Percentiles rank a stretch among this genome's conserved stretches.
phyloP scores from a whole-genome alignment of 2,329 filamentous ascomycete species.

The Tolypocladium cylindrosporum region DNA sequence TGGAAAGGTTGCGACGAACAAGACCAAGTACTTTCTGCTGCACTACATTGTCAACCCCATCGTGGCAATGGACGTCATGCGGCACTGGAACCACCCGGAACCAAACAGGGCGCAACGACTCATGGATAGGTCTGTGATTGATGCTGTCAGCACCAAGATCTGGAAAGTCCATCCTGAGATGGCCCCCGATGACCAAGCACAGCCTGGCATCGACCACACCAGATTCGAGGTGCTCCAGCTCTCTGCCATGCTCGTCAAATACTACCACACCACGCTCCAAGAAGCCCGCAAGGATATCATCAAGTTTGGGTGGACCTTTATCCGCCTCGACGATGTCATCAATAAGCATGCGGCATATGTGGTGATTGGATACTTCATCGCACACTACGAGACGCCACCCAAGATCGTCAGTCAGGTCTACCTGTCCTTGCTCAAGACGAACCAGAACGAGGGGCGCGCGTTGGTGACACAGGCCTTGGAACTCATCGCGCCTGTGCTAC shows the following conservation, averaged over 20 bases:
- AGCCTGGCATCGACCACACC: constrained; percentile 86
- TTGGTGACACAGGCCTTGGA: constrained; percentile 92
- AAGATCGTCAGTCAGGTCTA: constrained; percentile 98
- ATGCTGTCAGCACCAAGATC: constrained; percentile 82
- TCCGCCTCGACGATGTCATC: constrained; percentile 94
- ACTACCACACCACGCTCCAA: constrained; percentile 78
- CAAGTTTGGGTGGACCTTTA: constrained; percentile 98
- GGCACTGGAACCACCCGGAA: constrained; percentile 57
- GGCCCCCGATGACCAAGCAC: constrained; percentile 69
- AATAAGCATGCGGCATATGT: constrained; percentile 99
- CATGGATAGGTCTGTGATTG: constrained; percentile 79
- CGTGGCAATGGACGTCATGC: constrained; percentile 90
- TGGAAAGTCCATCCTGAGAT: constrained; percentile 87
- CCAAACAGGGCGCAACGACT: constrained; percentile 54
- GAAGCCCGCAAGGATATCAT: constrained; percentile 96
- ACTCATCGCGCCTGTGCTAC: constrained; percentile 86
- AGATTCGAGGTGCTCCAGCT: constrained; percentile 93
- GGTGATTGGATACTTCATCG: constrained; percentile 94
- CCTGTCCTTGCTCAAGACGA: constrained; percentile 78
- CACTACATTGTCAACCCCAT: constrained; percentile 93
- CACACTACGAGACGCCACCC: constrained; percentile 87
- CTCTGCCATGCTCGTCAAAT: constrained; percentile 90
- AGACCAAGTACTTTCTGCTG: constrained; percentile 85
- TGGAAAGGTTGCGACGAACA: constrained; percentile 67
- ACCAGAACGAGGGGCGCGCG: constrained; percentile 87